Evolutionary conservation across 2,329 filamentous ascomycete species (phyloP).

Genomic region (Coniochaeta sp.): DNA sequence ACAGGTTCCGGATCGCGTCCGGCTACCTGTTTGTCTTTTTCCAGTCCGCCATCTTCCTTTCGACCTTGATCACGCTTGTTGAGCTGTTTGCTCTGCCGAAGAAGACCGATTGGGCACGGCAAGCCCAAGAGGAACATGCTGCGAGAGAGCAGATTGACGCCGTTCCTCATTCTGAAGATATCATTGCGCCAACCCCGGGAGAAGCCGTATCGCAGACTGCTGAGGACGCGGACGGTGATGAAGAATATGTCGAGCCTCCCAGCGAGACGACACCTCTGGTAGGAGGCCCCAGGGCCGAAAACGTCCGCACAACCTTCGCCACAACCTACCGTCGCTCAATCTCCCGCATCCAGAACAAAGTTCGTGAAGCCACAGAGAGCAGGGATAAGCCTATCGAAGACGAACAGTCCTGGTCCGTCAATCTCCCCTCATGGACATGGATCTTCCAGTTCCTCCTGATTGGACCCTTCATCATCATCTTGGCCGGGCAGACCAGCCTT

Average conservation of each 20-base stretch:
- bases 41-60: slow-evolving; percentile 66
- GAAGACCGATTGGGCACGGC: slow-evolving; percentile 61
- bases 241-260: slow-evolving; percentile 28
- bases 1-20: slow-evolving; percentile 63
- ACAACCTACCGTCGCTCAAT: slow-evolving; percentile 47
- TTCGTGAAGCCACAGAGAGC: slow-evolving; percentile 12
- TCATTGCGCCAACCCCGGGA: slow-evolving; percentile 31
- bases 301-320: slow-evolving; percentile 42
- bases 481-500: slow-evolving; percentile 70
- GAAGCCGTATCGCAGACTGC: slow-evolving; percentile 18
- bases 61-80: slow-evolving; percentile 65
- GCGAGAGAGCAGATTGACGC: slow-evolving; percentile 24
- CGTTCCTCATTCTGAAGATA: slow-evolving; percentile 8
- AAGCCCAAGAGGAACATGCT: slow-evolving; percentile 43
- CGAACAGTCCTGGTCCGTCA: slow-evolving; percentile 81
- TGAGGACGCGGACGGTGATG: slow-evolving; percentile 20
- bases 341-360: slow-evolving; percentile 18
- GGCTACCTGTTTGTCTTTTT: slow-evolving; percentile 80
- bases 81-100: slow-evolving; percentile 72
- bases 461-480: slow-evolving; percentile 67
- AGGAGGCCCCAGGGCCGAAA: slow-evolving; percentile 16
- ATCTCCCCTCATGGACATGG: slow-evolving; percentile 80
- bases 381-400: slow-evolving; percentile 44
- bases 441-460: slow-evolving; percentile 75
- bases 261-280: slow-evolving; percentile 48